Evolutionary conservation across 192 early-diverging fungal species (phyloP), one percentile per base, ranked within the genome.

Genomic region (Backusella circina): DNA sequence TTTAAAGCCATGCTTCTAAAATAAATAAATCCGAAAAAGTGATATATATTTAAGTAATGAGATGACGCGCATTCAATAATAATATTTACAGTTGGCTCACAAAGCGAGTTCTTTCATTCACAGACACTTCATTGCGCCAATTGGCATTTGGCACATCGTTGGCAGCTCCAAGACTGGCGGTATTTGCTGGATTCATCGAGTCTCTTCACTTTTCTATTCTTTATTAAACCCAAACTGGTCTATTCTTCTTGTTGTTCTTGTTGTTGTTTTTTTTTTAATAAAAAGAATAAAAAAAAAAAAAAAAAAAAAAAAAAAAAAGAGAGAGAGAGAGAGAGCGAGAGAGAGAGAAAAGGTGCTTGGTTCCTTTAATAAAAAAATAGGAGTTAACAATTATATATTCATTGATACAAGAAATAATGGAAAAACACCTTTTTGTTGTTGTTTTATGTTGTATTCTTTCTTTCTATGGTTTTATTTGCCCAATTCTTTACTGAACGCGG

Each of bases 1-100:
- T 70, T 73, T 15, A 82, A 44, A 16, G 73, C 76, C 39, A 75
- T 41, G 1, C 67, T 77, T 16, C 80, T 82, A 68, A n/a, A 36
- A 68, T n/a, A 47, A 12, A 26, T 41, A 23, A 65, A 35, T 39
- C 31, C 16, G n/a, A 36, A 73, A 28, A 32, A 33, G 36, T n/a
- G n/a, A n/a, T n/a, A n/a, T n/a, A n/a, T n/a, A n/a, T n/a, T n/a
- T n/a, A n/a, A n/a, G n/a, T n/a, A n/a, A n/a, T n/a, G n/a, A n/a
- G n/a, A n/a, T n/a, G 21, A 50, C 47, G 70, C 67, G 67, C 37
- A 35, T 35, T 68, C 37, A 23, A 38, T 38, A 21, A 3, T 35
- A 68, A 37, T 61, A 54, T 68, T 71, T 71, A 77, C 75, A 77
- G 54, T 71, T 77, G 75, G 16, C 37, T 41, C 13, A 77, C 75